Base-by-base conservation (phyloP, 306 rosid genomes). In the Boehmeria nivea region DNA sequence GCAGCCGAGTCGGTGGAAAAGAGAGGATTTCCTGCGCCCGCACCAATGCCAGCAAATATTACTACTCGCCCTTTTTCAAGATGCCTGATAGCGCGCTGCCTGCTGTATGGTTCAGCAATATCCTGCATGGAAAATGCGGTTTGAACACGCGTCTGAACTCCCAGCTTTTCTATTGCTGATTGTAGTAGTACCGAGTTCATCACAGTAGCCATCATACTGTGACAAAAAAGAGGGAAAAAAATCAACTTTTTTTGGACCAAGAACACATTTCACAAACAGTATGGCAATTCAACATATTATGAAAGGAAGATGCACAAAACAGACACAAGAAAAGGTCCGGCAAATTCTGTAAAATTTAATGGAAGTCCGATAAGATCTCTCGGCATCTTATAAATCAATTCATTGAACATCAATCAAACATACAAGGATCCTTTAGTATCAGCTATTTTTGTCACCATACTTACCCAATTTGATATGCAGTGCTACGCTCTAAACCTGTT, bases 391-490 rank as follows among this genome's bases (percentile, higher is more conserved):
- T 11, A 43, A 14, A 52, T 53, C 52, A 44, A 19, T 1, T n/a
- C 50, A 48, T 12, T 12, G 4, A n/a, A n/a, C n/a, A n/a, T n/a
- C n/a, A n/a, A n/a, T n/a, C n/a, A n/a, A n/a, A n/a, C n/a, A n/a
- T n/a, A 10, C 36, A 31, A 31, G 9, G 36, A 31, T 31, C 36
- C 9, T 31, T 4, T 31, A 31, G n/a, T 31, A 31, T 31, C 36
- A 4, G 36, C 5, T 4, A 31, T 4, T 4, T 1, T 31, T 31
- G 36, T 31, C 5, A 10, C 9, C 36, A 31, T 31, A 31, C 57
- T 78, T 71, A 91, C 98, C 98, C 94, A 64, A 85, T 88, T 80
- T 91, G 98, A 83, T 91, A 87, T 53, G 94, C 89, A 36, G 89
- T 78, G 58, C 81, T 82, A 82, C 96, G 80, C 73, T 91, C 94